Conservation (phyloP, 2,329 filamentous ascomycete species). For the Chaetomium olivaceum region DNA sequence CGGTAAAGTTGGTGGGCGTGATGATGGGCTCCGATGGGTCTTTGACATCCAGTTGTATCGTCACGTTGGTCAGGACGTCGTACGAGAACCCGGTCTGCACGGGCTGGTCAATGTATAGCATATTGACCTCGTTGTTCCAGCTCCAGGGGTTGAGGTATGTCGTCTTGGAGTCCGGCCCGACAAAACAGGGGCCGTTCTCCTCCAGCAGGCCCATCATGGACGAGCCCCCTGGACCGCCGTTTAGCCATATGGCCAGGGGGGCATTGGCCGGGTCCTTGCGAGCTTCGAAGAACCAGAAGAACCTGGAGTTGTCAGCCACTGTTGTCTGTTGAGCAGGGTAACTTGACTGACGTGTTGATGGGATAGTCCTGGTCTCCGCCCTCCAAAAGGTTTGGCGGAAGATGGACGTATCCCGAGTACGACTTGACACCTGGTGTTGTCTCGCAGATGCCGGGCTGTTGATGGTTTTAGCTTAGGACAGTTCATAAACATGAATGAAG, state of each 20-base stretch:
- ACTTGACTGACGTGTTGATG: conserved; percentile 42
- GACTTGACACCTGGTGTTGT: conserved; percentile 58
- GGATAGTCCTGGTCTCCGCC: conserved; percentile 37
- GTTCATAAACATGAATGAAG: not conserved
- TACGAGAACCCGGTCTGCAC: conserved; percentile 17
- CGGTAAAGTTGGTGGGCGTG: conserved; percentile 8
- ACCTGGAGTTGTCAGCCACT: conserved; percentile 33
- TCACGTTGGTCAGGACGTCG: conserved; percentile 15
- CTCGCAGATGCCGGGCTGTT: conserved; percentile 56
- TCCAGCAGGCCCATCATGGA: conserved; percentile 47
- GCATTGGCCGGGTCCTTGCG: conserved; percentile 30
- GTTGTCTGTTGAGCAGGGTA: not conserved
- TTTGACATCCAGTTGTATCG: not conserved
- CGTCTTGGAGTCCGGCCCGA: conserved; percentile 44
- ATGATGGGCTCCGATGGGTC: not conserved
- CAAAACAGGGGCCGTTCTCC: conserved; percentile 54
- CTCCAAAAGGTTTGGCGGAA: conserved; percentile 45
- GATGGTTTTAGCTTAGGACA: not conserved
- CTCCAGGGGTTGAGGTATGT: conserved; percentile 55
- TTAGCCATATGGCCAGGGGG: conserved; percentile 57
- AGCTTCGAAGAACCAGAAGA: conserved; percentile 40
- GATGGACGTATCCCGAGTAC: conserved; percentile 61
- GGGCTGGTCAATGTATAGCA: conserved; percentile 53
- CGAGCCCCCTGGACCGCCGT: conserved; percentile 57
- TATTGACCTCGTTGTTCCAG: conserved; percentile 57